A percentile compares a stretch with the other conserved stretches of the same genome.
phyloP scores from a whole-genome alignment of 805 yeast genomes.

The Candida vartiovaarae region DNA sequence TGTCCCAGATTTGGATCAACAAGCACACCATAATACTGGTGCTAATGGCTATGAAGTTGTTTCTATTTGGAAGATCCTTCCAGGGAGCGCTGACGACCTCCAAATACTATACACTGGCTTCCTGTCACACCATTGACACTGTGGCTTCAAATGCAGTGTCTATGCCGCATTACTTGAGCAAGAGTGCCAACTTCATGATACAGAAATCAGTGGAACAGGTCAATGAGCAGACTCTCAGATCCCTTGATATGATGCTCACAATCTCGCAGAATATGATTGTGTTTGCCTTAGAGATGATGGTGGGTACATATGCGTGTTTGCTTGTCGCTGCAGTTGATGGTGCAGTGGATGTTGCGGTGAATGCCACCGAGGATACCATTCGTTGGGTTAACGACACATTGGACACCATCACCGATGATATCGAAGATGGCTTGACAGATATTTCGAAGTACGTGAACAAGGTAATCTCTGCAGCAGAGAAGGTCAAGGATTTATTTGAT shows the following conservation, averaged over 20 bases:
- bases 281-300: conserved; percentile 61
- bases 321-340: conserved; percentile 69
- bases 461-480: conserved; percentile 42
- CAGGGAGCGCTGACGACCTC: conserved; percentile 34
- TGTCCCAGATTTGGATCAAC: conserved; percentile 64
- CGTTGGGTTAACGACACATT: conserved; percentile 56
- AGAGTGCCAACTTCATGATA: conserved; percentile 46
- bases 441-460: conserved; percentile 52
- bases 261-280: conserved; percentile 52
- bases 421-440: conserved; percentile 60
- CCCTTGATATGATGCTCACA: conserved; percentile 41
- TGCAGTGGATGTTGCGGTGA: conserved; percentile 62
- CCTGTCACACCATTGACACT: conserved; percentile 43
- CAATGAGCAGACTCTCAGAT: conserved; percentile 37
- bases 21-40: conserved; percentile 50
- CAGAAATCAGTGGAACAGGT: conserved; percentile 40
- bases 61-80: conserved; percentile 47
- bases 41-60: conserved; percentile 52
- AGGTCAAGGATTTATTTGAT: conserved; percentile 49
- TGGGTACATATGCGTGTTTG: conserved; percentile 87
- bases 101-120: conserved; percentile 28
- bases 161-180: conserved; percentile 51
- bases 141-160: conserved; percentile 29
- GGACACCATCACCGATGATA: conserved; percentile 43
- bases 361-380: conserved; percentile 61